A percentile compares a stretch with the other conserved stretches of the same genome.
These are phyloP conservation scores for Microcyclospora pomicola DNA, from an alignment of 2,329 filamentous ascomycete species.

Conservation along the genomic window DNA sequence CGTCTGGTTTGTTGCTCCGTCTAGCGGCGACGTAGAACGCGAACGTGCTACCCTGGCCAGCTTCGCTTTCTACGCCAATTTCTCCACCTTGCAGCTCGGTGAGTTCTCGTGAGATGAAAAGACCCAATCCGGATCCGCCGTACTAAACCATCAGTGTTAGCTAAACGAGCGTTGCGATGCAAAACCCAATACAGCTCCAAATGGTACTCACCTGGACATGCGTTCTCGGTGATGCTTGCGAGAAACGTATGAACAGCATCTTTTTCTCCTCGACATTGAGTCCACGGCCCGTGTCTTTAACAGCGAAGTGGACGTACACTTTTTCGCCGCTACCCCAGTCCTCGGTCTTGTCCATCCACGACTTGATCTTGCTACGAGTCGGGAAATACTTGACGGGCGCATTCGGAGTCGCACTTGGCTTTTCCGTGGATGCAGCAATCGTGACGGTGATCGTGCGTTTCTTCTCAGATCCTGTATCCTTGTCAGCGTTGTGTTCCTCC, in stretches of 20 bases:
- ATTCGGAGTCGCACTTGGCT: conserved; percentile 31
- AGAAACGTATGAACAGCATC: conserved; percentile 63
- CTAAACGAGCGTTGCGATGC: no score
- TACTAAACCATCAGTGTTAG: conserved; percentile 32
- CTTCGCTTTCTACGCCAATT: conserved; percentile 57
- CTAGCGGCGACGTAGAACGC: conserved; percentile 62
- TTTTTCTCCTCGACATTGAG: conserved; percentile 58
- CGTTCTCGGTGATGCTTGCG: conserved; percentile 61
- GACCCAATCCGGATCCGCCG: conserved; percentile 62
- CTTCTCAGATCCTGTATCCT: conserved; percentile 56
- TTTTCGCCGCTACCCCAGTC: conserved; percentile 59
- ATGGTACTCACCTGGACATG: conserved; percentile 42
- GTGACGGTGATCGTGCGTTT: conserved; percentile 52
- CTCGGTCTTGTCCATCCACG: conserved; percentile 33
- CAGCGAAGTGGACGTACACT: conserved; percentile 56
- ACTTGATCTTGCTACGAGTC: conserved; percentile 35
- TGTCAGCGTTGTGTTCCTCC: conserved; percentile 49
- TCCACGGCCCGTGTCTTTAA: conserved; percentile 59
- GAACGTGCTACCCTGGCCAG: conserved; percentile 59
- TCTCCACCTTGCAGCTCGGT: conserved; percentile 69
- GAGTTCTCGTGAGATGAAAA: conserved; percentile 68
- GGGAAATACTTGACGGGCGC: conserved; percentile 48
- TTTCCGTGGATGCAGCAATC: conserved; percentile 47
- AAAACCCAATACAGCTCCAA: no score
- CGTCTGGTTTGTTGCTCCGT: conserved; percentile 32